A percentile compares a stretch with the other conserved stretches of the same genome.
Evolutionary conservation across 2,329 filamentous ascomycete genomes (phyloP).

Genomic region (Penicillium sclerotigenum): DNA sequence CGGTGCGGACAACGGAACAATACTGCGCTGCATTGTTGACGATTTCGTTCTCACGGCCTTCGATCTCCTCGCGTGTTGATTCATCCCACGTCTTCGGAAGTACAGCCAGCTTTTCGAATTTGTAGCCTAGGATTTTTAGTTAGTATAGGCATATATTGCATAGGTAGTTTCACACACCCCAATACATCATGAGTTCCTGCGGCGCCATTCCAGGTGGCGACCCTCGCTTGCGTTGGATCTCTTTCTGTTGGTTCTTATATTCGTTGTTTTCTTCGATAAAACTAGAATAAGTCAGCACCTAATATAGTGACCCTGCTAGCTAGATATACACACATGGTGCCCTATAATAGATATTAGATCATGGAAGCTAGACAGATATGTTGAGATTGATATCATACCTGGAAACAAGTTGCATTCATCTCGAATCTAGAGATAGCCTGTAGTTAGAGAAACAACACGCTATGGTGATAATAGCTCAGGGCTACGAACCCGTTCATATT

Average conservation of each 20-base stretch:
- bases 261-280: constrained; percentile 90
- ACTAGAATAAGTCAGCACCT: constrained; percentile 45
- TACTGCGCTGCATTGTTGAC: constrained; percentile 94
- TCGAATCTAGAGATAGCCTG: constrained; percentile 63
- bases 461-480: not conserved
- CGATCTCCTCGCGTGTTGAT: constrained; percentile 72
- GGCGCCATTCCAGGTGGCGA: constrained; percentile 56
- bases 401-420: constrained; percentile 90
- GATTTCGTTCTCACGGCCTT: constrained; percentile 64
- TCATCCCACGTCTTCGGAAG: constrained; percentile 72
- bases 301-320: not conserved
- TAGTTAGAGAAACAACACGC: constrained; percentile 4
- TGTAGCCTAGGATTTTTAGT: constrained; percentile 66
- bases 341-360: constrained; percentile 39
- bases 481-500: constrained; percentile 67
- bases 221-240: constrained; percentile 53
- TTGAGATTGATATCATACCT: constrained; percentile 55
- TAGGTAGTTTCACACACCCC: constrained; percentile 58
- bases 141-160: not conserved
- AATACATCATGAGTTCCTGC: constrained; percentile 84
- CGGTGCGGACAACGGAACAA: constrained; percentile 88
- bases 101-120: constrained; percentile 85
- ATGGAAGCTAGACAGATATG: not conserved
- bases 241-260: constrained; percentile 63
- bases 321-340: constrained; percentile 50